Evolutionary conservation across 768 basidiomycete species (phyloP).

Genomic region (Mycena epipterygia): DNA sequence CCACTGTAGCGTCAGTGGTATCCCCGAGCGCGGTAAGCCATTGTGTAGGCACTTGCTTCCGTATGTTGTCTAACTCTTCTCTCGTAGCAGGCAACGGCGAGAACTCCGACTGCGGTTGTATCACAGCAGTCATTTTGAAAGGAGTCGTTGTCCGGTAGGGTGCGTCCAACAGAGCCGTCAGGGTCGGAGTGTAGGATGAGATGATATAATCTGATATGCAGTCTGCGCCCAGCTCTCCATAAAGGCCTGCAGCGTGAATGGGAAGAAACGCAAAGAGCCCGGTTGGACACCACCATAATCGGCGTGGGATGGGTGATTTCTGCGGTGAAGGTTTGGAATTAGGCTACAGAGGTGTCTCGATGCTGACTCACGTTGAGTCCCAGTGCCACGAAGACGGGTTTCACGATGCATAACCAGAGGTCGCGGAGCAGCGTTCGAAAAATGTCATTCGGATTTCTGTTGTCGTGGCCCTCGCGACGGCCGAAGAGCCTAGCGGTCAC

Average conservation of each 20-base stretch:
- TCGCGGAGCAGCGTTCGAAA: slow-evolving; percentile 7
- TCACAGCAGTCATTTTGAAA: slow-evolving; percentile 15
- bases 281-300: slow-evolving; percentile 13
- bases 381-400: slow-evolving; percentile 6
- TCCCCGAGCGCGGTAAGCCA: slow-evolving; percentile 15
- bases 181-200: slow-evolving; percentile 19
- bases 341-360: background rate
- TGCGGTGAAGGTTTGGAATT: background rate
- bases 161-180: slow-evolving; percentile 4
- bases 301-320: background rate
- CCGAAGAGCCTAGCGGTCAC: too few relatives aligned
- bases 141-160: background rate
- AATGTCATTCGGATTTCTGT: slow-evolving; percentile 6
- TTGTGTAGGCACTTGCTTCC: slow-evolving; percentile 5
- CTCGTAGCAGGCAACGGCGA: background rate
- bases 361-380: background rate
- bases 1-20: slow-evolving; percentile 12
- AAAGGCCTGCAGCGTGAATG: background rate
- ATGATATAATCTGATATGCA: slow-evolving; percentile 16
- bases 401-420: slow-evolving; percentile 6
- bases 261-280: slow-evolving; percentile 7
- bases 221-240: background rate
- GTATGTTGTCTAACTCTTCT: slow-evolving; percentile 8
- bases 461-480: background rate
- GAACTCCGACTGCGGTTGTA: slow-evolving; percentile 9